Conservation (phyloP, 345 rosid genomes). For the Diplotaxis tenuifolia region DNA sequence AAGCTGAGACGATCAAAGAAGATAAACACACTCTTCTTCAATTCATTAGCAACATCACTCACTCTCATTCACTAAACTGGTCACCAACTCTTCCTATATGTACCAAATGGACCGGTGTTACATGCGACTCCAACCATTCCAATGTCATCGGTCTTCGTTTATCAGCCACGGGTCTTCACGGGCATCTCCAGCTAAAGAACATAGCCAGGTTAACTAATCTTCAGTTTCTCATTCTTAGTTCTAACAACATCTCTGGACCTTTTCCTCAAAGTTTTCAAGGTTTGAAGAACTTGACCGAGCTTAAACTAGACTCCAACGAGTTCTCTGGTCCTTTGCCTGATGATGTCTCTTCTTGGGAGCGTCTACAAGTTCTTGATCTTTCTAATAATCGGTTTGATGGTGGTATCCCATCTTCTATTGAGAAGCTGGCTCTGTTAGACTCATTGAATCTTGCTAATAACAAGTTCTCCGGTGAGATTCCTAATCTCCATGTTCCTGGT, state of each 20-base stretch:
- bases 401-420: slow-evolving; percentile 55
- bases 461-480: slow-evolving; percentile 70
- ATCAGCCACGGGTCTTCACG: slow-evolving; percentile 57
- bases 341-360: slow-evolving; percentile 67
- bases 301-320: slow-evolving; percentile 67
- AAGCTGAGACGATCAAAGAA: slow-evolving; percentile 44
- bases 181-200: slow-evolving; percentile 49
- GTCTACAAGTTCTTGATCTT: slow-evolving; percentile 56
- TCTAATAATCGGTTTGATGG: slow-evolving; percentile 65
- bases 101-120: slow-evolving; percentile 73
- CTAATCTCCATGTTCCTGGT: slow-evolving; percentile 48
- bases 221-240: slow-evolving; percentile 62
- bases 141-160: slow-evolving; percentile 57
- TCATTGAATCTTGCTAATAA: slow-evolving; percentile 63
- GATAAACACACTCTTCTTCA: slow-evolving; percentile 75
- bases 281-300: slow-evolving; percentile 56
- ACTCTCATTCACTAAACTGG: slow-evolving; percentile 70
- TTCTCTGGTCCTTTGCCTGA: slow-evolving; percentile 63
- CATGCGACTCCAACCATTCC: slow-evolving; percentile 56
- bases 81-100: slow-evolving; percentile 53
- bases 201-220: slow-evolving; percentile 66
- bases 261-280: slow-evolving; percentile 61
- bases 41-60: slow-evolving; percentile 52
- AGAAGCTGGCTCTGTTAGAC: slow-evolving; percentile 48
- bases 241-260: slow-evolving; percentile 66